phyloP scores from a whole-genome alignment of 1,284 basidiomycete species.

The Ceratobasidium sp. region DNA sequence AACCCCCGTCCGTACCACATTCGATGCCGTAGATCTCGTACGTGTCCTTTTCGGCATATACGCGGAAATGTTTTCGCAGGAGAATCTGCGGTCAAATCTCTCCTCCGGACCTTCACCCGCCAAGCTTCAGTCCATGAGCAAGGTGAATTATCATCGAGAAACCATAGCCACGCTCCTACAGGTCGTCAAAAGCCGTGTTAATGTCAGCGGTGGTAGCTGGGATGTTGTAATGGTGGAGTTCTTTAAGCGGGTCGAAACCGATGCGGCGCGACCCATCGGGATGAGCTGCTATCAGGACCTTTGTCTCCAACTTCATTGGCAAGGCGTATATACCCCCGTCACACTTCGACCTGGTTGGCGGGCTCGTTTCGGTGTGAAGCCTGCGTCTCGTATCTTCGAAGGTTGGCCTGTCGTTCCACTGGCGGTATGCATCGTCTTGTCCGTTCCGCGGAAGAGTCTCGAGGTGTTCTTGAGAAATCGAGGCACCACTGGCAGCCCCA shows the following conservation, averaged over 20 bases:
- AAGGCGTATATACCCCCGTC: not conserved
- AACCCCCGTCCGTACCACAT: not conserved
- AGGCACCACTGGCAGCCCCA: not conserved
- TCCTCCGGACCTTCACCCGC: not conserved
- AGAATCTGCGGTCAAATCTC: not conserved
- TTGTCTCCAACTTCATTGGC: slow-evolving; percentile 20
- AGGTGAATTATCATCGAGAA: slow-evolving; percentile 25
- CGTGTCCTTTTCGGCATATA: slow-evolving; percentile 13
- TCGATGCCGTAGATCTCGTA: not conserved
- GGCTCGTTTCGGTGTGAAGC: not conserved
- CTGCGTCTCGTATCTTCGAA: not conserved
- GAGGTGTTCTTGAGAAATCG: not conserved
- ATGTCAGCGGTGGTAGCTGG: slow-evolving; percentile 2
- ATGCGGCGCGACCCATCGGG: not conserved
- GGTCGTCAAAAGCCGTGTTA: not conserved
- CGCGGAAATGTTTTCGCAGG: slow-evolving; percentile 15
- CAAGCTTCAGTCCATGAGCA: not conserved
- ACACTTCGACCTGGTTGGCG: slow-evolving; percentile 8
- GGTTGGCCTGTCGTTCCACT: slow-evolving; percentile 6
- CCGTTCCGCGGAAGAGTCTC: slow-evolving; percentile 21
- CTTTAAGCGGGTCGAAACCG: not conserved
- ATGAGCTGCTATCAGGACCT: slow-evolving; percentile 21
- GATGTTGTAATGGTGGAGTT: not conserved
- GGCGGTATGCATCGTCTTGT: slow-evolving; percentile 13
- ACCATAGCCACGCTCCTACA: not conserved